These are phyloP conservation scores for Phtheirospermum japonicum DNA, from an alignment of 257 asterid species.

Conservation along the genomic window DNA sequence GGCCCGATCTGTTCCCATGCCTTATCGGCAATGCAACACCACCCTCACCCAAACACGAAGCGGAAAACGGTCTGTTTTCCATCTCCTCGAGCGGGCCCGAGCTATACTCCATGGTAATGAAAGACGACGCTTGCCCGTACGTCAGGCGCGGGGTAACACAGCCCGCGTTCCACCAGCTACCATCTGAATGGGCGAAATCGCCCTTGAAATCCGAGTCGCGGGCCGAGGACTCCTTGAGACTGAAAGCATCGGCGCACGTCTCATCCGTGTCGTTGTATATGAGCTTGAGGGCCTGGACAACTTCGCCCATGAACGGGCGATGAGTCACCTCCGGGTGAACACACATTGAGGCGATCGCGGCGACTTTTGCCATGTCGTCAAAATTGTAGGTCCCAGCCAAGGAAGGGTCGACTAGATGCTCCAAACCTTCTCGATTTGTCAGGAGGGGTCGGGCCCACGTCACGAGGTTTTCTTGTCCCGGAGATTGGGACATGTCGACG, in stretches of 20 bases:
- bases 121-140: constrained; percentile 67
- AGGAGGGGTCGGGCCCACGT: constrained; percentile 95
- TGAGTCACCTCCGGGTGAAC: constrained; percentile 95
- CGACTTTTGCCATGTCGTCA: constrained; percentile 96
- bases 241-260: constrained; percentile 71
- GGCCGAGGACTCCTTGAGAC: constrained; percentile 74
- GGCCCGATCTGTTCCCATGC: constrained; percentile 71
- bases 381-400: constrained; percentile 72
- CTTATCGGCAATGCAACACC: no score
- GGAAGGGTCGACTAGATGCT: constrained; percentile 78
- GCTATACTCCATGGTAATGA: constrained; percentile 93
- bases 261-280: constrained; percentile 76
- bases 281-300: constrained; percentile 94
- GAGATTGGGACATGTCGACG: constrained; percentile 91
- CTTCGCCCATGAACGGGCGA: constrained; percentile 97
- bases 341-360: constrained; percentile 92
- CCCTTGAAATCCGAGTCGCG: constrained; percentile 79
- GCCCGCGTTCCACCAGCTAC: constrained; percentile 98
- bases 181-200: constrained; percentile 67
- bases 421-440: constrained; percentile 79
- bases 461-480: constrained; percentile 93
- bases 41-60: constrained; percentile 47
- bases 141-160: constrained; percentile 61
- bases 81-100: constrained; percentile 79
- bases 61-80: constrained; percentile 62